These are phyloP conservation scores for Oryza meyeriana DNA, from an alignment of 176 grass and related monocot genomes.

Conservation along the genomic window DNA sequence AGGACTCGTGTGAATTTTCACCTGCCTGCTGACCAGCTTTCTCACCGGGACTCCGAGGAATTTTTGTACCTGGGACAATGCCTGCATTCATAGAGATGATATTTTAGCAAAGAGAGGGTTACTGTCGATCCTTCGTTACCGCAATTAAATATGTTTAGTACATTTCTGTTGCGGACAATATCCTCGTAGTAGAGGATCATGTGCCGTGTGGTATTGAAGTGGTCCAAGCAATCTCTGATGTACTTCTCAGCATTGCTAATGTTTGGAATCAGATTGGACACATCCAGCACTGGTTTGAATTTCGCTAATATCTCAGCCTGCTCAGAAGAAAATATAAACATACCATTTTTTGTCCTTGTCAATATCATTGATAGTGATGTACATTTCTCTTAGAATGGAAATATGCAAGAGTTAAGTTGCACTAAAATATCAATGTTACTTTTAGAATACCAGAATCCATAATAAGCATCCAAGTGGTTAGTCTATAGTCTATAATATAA, in stretches of 20 bases:
- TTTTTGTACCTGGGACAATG: constrained; percentile 55
- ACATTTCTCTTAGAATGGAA: neutral
- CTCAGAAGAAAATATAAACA: constrained; percentile 15
- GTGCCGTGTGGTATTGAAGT: constrained; percentile 56
- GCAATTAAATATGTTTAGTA: constrained; percentile 7
- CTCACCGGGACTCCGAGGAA: constrained; percentile 64
- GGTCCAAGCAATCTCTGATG: constrained; percentile 62
- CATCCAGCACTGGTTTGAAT: constrained; percentile 78
- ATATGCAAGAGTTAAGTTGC: neutral
- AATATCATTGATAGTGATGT: neutral
- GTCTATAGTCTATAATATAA: neutral
- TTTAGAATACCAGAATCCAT: neutral
- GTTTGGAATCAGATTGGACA: constrained; percentile 50
- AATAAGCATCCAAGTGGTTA: neutral
- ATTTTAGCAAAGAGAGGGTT: neutral
- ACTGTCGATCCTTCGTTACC: neutral
- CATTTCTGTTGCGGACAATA: constrained; percentile 60
- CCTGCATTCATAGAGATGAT: constrained; percentile 38
- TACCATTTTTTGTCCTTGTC: neutral
- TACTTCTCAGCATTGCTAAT: constrained; percentile 56
- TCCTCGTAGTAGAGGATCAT: constrained; percentile 89
- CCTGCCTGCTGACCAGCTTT: constrained; percentile 71
- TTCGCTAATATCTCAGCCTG: constrained; percentile 86
- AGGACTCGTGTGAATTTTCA: constrained; percentile 83
- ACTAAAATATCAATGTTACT: neutral